These are phyloP conservation scores for Candida ulmi DNA, from an alignment of 805 yeast species.

Conservation along the genomic window DNA sequence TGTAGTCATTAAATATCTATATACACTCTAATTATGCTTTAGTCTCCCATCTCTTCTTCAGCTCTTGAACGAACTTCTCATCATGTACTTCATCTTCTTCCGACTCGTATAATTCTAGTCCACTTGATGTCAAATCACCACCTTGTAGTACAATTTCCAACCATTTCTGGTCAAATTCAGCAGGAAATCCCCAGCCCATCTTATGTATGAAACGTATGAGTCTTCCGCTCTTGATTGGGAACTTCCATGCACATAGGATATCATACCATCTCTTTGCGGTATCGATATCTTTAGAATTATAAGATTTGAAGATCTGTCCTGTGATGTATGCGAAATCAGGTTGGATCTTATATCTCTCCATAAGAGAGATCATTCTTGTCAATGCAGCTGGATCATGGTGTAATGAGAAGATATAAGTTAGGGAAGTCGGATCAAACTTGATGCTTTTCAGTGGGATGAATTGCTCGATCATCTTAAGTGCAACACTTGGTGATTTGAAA, in stretches of 20 bases:
- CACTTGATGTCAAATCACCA: background rate
- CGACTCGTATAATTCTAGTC: slow-evolving; percentile 2
- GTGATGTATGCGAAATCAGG: slow-evolving; percentile 4
- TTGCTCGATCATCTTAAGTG: slow-evolving; percentile 11
- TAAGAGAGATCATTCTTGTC: slow-evolving; percentile 2
- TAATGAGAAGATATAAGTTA: slow-evolving; percentile 3
- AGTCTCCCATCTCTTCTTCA: slow-evolving; percentile 1
- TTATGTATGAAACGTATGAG: slow-evolving; percentile 6
- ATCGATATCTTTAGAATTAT: slow-evolving; percentile 2
- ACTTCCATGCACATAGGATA: slow-evolving; percentile 1
- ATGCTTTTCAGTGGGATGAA: slow-evolving; percentile 6
- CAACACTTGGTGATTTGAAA: slow-evolving; percentile 8
- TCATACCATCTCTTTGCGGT: slow-evolving; percentile 9
- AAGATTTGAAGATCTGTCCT: slow-evolving; percentile 6
- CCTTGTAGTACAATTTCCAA: slow-evolving; percentile 1
- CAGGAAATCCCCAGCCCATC: slow-evolving; percentile 12
- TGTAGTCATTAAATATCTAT: too few relatives aligned
- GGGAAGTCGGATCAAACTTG: slow-evolving; percentile 4
- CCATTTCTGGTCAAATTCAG: slow-evolving; percentile 5
- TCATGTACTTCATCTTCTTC: slow-evolving; percentile 9
- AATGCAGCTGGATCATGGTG: background rate
- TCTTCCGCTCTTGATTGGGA: slow-evolving; percentile 5
- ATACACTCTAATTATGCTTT: background rate
- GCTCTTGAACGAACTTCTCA: slow-evolving; percentile 2
- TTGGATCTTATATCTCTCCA: slow-evolving; percentile 4